A percentile compares a stretch with the other conserved stretches of the same genome.
Evolutionary conservation across 1,284 basidiomycete species (phyloP).

Genomic region (Ceratobasidium theobromae): DNA sequence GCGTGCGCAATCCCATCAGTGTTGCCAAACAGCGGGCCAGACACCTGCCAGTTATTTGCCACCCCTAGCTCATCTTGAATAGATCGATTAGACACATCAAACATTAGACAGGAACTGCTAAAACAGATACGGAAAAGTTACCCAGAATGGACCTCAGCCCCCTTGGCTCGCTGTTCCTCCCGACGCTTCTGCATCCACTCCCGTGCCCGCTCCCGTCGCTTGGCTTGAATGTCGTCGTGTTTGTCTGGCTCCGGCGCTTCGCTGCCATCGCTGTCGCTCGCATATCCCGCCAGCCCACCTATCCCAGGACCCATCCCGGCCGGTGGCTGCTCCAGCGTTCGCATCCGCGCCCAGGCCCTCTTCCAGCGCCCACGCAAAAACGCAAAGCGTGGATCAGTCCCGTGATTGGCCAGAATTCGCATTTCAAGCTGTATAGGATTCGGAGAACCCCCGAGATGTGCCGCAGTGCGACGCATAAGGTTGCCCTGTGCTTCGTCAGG

Average conservation of each 20-base stretch:
- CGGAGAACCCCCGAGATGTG: slow-evolving; percentile 63
- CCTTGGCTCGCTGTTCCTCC: no score
- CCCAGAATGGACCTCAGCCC: no score
- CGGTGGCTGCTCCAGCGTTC: slow-evolving; percentile 19
- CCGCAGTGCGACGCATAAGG: slow-evolving; percentile 75
- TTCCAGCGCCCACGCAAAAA: slow-evolving; percentile 78
- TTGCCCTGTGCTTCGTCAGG: slow-evolving; percentile 64
- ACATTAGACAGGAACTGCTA: no score
- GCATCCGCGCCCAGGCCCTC: slow-evolving; percentile 53
- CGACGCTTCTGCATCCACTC: no score
- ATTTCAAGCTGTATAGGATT: slow-evolving; percentile 79
- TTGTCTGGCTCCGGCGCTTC: slow-evolving; percentile 32
- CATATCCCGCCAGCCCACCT: slow-evolving; percentile 44
- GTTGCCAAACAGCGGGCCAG: not conserved
- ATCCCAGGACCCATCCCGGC: slow-evolving; percentile 36
- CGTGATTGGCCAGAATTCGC: slow-evolving; percentile 84
- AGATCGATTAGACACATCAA: no score
- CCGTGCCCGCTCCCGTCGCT: no score
- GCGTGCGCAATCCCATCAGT: no score
- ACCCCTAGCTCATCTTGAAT: not conserved
- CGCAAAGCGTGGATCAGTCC: slow-evolving; percentile 65
- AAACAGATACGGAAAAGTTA: no score
- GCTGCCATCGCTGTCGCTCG: slow-evolving; percentile 40
- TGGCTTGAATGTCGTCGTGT: not conserved
- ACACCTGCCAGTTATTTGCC: not conserved